A percentile compares a stretch with the other conserved stretches of the same genome.
These are phyloP conservation scores for Lyophyllum atratum DNA, from an alignment of 768 basidiomycete species.

Conservation along the genomic window DNA sequence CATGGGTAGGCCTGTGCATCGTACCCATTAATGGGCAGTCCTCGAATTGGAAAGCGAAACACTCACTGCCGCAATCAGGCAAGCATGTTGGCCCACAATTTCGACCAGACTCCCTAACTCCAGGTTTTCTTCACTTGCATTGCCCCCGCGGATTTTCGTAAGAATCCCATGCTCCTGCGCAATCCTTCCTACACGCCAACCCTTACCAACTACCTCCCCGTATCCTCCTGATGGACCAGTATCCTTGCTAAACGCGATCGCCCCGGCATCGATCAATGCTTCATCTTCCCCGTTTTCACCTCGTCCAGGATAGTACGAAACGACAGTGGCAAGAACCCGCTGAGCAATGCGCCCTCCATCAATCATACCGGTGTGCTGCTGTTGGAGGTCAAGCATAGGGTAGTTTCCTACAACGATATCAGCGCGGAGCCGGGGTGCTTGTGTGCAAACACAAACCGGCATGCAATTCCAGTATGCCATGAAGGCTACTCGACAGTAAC, in stretches of 20 bases:
- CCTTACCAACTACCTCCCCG: constrained; percentile 68
- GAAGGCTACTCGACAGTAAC: constrained; percentile 46
- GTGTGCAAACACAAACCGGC: constrained; percentile 48
- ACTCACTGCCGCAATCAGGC: constrained; percentile 69
- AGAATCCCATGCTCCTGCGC: constrained; percentile 84
- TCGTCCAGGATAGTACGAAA: constrained; percentile 79
- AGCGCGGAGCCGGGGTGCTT: neutral
- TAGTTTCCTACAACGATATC: constrained; percentile 62
- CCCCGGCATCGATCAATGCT: constrained; percentile 81
- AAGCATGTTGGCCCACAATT: constrained; percentile 86
- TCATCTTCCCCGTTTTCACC: constrained; percentile 64
- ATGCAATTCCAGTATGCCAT: constrained; percentile 73
- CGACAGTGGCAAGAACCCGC: constrained; percentile 67
- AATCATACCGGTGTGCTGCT: constrained; percentile 73
- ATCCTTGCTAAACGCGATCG: constrained; percentile 87
- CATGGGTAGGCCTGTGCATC: constrained; percentile 59
- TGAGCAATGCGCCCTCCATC: constrained; percentile 59
- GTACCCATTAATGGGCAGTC: neutral
- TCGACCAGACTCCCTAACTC: constrained; percentile 64
- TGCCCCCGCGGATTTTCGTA: constrained; percentile 28
- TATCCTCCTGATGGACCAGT: constrained; percentile 71
- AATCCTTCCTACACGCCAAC: constrained; percentile 65
- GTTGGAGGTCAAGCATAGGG: constrained; percentile 82
- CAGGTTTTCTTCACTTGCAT: constrained; percentile 31
- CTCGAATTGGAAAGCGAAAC: neutral